Evolutionary conservation across 2,329 filamentous ascomycete species (phyloP), one percentile per base, ranked within the genome.

Genomic region (Lizonia empirigonia): DNA sequence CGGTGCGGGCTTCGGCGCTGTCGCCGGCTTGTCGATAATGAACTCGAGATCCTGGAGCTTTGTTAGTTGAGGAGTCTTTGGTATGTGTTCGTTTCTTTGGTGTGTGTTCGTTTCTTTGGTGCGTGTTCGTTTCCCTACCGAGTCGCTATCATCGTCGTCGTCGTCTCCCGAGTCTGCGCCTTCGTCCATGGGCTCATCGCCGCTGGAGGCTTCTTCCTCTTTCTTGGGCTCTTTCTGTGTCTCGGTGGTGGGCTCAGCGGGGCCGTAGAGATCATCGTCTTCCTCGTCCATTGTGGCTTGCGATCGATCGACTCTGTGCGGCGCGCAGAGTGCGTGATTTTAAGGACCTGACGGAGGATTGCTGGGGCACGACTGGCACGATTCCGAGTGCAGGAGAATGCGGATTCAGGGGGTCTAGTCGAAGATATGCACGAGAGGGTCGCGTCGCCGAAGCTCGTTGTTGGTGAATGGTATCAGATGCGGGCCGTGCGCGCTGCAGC

Each of bases 201-300:
- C 73, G 37, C 71, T 68, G 3, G 71, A 72, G 8, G 44, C 68
- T 7, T 68, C 66, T 18, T 64, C 60, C 15, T 68, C 64, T 50
- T 62, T 58, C 50, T 65, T 70, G 36, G 45, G 54, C 20, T 56
- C 52, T 36, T 68, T 65, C 35, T 58, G 59, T 15, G 59, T 41
- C 39, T 65, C 58, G 8, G 51, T 47, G 22, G 60, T 50, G 10
- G 60, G 58, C 50, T 73, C 67, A n/a, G 66, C 63, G 47, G 71
- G 68, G 39, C 72, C 74, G 64, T 81, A 81, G 57, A 81, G 76
- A 68, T 80, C 78, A 56, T 80, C 78, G 51, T 81, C 78, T 56
- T 80, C 78, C 55, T 80, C 78, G 32, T 79, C 78, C 78, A 80
- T 80, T 29, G 46, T 55, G 53, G 2, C 13, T 7, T 15, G 3